These are phyloP conservation scores for Amanita thiersii DNA, from an alignment of 768 basidiomycete genomes.

Conservation along the genomic window DNA sequence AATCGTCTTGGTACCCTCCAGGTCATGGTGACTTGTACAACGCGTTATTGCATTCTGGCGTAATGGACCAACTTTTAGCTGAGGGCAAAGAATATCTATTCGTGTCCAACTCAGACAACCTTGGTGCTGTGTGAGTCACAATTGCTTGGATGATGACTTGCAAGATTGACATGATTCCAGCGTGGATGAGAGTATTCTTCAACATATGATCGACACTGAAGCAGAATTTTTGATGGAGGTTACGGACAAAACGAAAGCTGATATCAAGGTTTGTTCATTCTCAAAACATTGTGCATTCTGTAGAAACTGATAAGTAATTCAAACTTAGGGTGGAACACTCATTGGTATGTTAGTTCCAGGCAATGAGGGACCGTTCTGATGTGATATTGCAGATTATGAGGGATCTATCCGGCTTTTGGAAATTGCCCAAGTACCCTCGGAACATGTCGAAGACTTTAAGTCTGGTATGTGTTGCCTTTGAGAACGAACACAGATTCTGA, in stretches of 20 bases:
- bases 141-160: neutral
- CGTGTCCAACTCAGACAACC: conserved; percentile 94
- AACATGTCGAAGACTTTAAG: conserved; percentile 94
- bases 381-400: conserved; percentile 52
- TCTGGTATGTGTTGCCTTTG: conserved; percentile 33
- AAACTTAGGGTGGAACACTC: conserved; percentile 66
- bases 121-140: conserved; percentile 79
- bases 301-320: conserved; percentile 20
- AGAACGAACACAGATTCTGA: neutral
- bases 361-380: conserved; percentile 1
- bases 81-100: conserved; percentile 97
- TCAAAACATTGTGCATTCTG: neutral
- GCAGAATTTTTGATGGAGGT: conserved; percentile 94
- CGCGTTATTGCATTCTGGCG: conserved; percentile 82
- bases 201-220: conserved; percentile 75
- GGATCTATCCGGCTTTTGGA: conserved; percentile 84
- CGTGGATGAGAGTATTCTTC: conserved; percentile 77
- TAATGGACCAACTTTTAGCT: conserved; percentile 80
- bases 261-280: conserved; percentile 28
- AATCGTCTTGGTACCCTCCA: conserved; percentile 93
- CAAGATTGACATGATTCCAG: conserved; percentile 23
- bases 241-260: conserved; percentile 95
- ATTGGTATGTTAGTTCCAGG: conserved; percentile 36
- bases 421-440: conserved; percentile 90
- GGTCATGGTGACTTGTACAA: conserved; percentile 97